Evolutionary conservation across 1,284 basidiomycete genomes (phyloP).

Genomic region (Ceratobasidium theobromae): DNA sequence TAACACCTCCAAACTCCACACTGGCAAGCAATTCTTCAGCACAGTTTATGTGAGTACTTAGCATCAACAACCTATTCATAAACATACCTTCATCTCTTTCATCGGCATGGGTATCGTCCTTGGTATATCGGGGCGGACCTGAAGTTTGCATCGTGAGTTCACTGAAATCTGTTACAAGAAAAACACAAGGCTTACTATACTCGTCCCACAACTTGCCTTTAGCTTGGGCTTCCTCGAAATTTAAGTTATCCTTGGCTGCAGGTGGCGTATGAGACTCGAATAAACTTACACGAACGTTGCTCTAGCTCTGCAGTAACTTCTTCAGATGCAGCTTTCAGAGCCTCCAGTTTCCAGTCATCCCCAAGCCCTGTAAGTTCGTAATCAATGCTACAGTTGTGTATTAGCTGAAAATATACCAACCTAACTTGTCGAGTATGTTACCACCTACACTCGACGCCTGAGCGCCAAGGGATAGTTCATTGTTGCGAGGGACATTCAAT

Average conservation of each 20-base stretch:
- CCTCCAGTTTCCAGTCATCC: neutral
- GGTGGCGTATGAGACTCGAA: too few species aligned
- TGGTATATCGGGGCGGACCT: too few species aligned
- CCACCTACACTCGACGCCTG: neutral
- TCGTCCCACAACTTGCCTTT: too few species aligned
- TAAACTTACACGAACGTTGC: neutral
- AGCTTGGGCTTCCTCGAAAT: too few species aligned
- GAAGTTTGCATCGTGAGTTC: too few species aligned
- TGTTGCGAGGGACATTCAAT: neutral
- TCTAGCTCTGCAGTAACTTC: neutral
- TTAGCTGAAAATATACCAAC: neutral
- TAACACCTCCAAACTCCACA: neutral
- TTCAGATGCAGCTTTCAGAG: conserved; percentile 1
- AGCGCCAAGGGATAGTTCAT: neutral
- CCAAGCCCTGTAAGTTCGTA: neutral
- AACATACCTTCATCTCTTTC: too few species aligned
- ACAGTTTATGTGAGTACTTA: neutral
- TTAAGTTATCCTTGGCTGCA: too few species aligned
- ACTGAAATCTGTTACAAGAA: too few species aligned
- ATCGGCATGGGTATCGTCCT: too few species aligned
- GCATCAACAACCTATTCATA: neutral
- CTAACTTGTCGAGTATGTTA: neutral
- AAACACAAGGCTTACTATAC: too few species aligned
- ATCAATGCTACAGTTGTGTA: neutral
- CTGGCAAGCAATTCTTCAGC: neutral